Evolutionary conservation across 495 filamentous ascomycete species (phyloP).

Genomic region (Aspergillus indologenus): DNA sequence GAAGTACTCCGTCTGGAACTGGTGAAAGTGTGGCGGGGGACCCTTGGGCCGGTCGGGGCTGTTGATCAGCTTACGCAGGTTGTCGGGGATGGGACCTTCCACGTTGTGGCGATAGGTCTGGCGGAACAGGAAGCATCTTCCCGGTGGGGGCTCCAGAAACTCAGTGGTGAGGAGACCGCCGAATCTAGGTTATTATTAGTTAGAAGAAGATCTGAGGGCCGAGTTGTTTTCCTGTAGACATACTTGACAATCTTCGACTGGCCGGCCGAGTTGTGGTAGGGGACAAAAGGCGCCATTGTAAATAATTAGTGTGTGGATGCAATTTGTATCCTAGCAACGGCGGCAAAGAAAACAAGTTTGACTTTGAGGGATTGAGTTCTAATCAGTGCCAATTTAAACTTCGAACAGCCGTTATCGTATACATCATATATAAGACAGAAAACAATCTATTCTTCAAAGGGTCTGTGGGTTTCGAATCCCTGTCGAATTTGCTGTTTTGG

Average conservation of each 20-base stretch:
- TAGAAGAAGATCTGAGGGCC: no score
- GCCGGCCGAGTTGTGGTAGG: conserved; percentile 3
- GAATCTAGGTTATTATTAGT: neutral
- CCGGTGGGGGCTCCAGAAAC: conserved; percentile 16
- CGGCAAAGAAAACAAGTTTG: no score
- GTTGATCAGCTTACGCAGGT: conserved; percentile 12
- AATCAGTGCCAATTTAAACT: no score
- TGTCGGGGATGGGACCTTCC: conserved; percentile 8
- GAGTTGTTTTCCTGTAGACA: neutral
- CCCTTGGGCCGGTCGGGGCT: conserved; percentile 12
- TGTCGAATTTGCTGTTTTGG: no score
- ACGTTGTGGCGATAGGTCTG: conserved; percentile 16
- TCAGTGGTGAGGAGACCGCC: conserved; percentile 8
- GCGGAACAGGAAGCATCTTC: conserved; percentile 16
- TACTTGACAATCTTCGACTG: conserved; percentile 1
- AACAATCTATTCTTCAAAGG: no score
- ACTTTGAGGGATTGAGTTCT: no score
- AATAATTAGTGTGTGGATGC: no score
- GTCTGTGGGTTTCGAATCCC: no score
- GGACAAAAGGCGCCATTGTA: conserved; percentile 6
- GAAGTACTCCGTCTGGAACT: conserved; percentile 20
- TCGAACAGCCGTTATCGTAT: no score
- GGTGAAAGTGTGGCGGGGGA: conserved; percentile 17
- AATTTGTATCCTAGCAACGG: no score
- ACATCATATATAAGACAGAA: no score